Conservation (phyloP, 2,329 filamentous ascomycete genomes). For the Paraconiothyrium sp. region DNA sequence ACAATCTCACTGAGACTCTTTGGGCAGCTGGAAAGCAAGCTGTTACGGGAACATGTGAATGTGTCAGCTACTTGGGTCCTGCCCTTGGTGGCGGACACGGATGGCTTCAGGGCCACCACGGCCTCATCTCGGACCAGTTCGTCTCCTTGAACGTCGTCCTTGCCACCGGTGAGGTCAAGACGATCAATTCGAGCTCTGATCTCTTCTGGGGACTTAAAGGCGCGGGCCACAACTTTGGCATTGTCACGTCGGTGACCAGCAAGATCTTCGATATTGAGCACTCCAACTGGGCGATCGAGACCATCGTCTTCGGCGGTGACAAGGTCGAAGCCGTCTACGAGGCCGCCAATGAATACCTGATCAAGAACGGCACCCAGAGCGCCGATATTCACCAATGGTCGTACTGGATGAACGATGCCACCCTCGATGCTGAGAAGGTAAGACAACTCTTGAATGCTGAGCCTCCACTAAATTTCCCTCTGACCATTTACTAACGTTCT, state of each 20-base stretch:
- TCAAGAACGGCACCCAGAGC: slow-evolving; percentile 56
- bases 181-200: slow-evolving; percentile 56
- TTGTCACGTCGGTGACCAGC: slow-evolving; percentile 56
- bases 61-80: slow-evolving; percentile 59
- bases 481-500: background rate
- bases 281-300: slow-evolving; percentile 34
- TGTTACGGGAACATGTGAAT: slow-evolving; percentile 58
- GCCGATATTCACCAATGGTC: slow-evolving; percentile 44
- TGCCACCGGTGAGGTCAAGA: slow-evolving; percentile 57
- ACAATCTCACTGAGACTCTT: slow-evolving; percentile 58
- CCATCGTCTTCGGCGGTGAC: slow-evolving; percentile 49
- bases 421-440: slow-evolving; percentile 28
- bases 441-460: too few relatives aligned
- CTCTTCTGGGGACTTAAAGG: slow-evolving; percentile 67
- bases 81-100: slow-evolving; percentile 68
- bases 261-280: slow-evolving; percentile 55
- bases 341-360: slow-evolving; percentile 57
- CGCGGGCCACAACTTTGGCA: slow-evolving; percentile 68
- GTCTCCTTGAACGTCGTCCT: slow-evolving; percentile 63
- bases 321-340: slow-evolving; percentile 61
- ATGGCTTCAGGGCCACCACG: slow-evolving; percentile 63
- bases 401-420: slow-evolving; percentile 34
- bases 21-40: slow-evolving; percentile 64
- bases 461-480: too few relatives aligned
- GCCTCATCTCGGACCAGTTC: slow-evolving; percentile 64